These are phyloP conservation scores for Daldinia sp. DNA, from an alignment of 2,329 filamentous ascomycete genomes.

Conservation along the genomic window DNA sequence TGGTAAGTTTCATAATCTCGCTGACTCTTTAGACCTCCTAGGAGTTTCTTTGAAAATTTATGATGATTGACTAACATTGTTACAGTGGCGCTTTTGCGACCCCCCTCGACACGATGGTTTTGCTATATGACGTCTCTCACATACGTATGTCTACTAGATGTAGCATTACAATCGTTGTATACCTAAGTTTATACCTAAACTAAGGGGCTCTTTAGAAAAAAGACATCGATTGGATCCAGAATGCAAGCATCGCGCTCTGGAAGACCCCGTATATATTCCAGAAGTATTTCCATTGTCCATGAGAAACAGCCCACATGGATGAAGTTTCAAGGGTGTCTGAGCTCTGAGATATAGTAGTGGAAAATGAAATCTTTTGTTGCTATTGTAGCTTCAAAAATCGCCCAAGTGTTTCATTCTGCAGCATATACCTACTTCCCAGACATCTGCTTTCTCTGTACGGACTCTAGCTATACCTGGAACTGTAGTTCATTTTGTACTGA, in stretches of 20 bases:
- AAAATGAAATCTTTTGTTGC: slow-evolving; percentile 14
- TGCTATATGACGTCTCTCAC: slow-evolving; percentile 27
- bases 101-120: slow-evolving; percentile 40
- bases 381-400: not conserved
- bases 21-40: not conserved
- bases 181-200: not conserved
- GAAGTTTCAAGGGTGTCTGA: slow-evolving; percentile 13
- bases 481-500: not conserved
- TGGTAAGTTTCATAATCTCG: slow-evolving; percentile 52
- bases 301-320: not conserved
- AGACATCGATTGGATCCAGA: not conserved
- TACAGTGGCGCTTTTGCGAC: slow-evolving; percentile 42
- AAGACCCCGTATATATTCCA: slow-evolving; percentile 14
- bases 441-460: slow-evolving; percentile 1
- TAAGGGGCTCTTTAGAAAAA: not conserved
- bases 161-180: not conserved
- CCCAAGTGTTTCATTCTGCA: not conserved
- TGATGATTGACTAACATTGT: slow-evolving; percentile 11
- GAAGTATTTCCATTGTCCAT: slow-evolving; percentile 23
- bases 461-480: slow-evolving; percentile 6
- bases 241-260: not conserved
- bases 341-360: not conserved
- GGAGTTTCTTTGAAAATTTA: not conserved
- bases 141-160: not conserved
- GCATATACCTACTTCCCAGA: slow-evolving; percentile 5